phyloP scores from a whole-genome alignment of 1,139 yeast species.

The Geotrichum citri-aurantii region DNA sequence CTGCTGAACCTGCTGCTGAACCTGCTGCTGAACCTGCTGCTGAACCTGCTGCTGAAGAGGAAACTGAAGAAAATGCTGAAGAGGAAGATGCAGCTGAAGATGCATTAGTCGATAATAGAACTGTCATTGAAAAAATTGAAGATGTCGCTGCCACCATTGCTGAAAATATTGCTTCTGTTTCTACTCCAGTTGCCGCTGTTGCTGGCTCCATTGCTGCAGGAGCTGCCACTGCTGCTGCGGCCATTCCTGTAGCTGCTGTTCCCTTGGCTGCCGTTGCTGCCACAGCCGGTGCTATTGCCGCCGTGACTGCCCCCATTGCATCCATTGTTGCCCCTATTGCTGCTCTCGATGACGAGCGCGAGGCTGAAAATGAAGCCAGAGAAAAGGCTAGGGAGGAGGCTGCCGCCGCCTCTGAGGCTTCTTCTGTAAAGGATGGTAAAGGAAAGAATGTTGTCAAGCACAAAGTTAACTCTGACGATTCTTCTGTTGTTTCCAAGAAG shows the following conservation, averaged over 20 bases:
- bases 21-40: neutral
- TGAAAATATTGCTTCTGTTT: slow-evolving; percentile 11
- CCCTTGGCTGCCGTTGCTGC: slow-evolving; percentile 15
- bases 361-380: slow-evolving; percentile 6
- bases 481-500: neutral
- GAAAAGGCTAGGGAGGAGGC: slow-evolving; percentile 3
- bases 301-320: slow-evolving; percentile 16
- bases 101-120: neutral
- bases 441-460: neutral
- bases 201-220: slow-evolving; percentile 18
- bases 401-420: neutral
- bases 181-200: slow-evolving; percentile 17
- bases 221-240: slow-evolving; percentile 15
- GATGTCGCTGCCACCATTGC: slow-evolving; percentile 15
- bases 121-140: slow-evolving; percentile 14
- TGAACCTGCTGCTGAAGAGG: neutral
- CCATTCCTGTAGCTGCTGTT: slow-evolving; percentile 13
- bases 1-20: neutral
- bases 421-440: neutral
- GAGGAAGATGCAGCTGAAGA: neutral
- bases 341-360: slow-evolving; percentile 17
- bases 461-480: neutral
- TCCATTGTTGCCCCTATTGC: slow-evolving; percentile 17
- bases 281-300: slow-evolving; percentile 14
- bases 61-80: neutral